A percentile compares a stretch with the other conserved stretches of the same genome.
These are phyloP conservation scores for Gossypium aridum DNA, from an alignment of 441 rosid species.

Conservation along the genomic window DNA sequence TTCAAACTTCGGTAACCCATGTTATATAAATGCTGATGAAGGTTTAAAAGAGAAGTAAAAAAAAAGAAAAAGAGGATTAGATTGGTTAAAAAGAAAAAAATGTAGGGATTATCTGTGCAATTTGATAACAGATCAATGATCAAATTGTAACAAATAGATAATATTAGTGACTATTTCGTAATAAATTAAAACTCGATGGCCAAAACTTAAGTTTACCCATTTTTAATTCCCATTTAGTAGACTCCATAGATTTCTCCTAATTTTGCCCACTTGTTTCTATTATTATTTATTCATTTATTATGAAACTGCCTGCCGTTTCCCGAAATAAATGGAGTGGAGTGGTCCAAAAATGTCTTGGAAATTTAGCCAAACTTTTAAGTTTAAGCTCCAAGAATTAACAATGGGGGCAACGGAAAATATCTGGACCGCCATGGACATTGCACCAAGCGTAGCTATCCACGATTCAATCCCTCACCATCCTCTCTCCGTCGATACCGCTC, in stretches of 20 bases:
- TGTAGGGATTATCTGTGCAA: too few species aligned
- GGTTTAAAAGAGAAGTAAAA: too few species aligned
- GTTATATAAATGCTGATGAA: too few species aligned
- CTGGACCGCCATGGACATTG: constrained; percentile 37
- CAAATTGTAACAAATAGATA: too few species aligned
- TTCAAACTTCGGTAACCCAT: too few species aligned
- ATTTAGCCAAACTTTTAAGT: neutral
- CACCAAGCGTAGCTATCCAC: constrained; percentile 16
- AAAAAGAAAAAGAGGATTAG: too few species aligned
- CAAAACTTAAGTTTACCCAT: too few species aligned
- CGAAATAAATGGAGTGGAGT: neutral
- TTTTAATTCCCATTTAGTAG: too few species aligned
- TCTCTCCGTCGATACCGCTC: constrained; percentile 45
- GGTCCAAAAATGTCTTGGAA: neutral
- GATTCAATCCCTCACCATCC: constrained; percentile 41
- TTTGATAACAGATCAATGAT: too few species aligned
- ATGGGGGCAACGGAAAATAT: constrained; percentile 47
- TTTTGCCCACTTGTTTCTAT: neutral
- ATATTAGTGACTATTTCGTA: too few species aligned
- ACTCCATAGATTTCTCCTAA: neutral
- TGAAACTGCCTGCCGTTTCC: neutral
- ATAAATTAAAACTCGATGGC: too few species aligned
- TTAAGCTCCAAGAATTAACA: neutral
- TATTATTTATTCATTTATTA: neutral
- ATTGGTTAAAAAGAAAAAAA: too few species aligned